Base-by-base conservation (phyloP, 805 yeast genomes). In the Lipomyces anomalus region DNA sequence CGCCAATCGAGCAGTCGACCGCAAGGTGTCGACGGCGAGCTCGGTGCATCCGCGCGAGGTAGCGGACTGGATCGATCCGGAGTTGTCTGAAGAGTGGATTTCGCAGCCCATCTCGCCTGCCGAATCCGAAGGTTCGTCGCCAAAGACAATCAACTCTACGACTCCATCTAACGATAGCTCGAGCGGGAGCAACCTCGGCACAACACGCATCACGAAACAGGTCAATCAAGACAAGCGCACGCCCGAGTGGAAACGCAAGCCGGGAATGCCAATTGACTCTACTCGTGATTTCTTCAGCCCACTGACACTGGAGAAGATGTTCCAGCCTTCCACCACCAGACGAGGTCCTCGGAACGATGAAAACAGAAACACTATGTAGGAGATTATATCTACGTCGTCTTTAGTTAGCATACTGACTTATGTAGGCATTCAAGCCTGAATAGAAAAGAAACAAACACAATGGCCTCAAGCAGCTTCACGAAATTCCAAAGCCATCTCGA, bases 81-180 rank as follows among this genome's bases (percentile, higher is more conserved):
- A 50, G 43, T 46, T 50, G 3, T 50, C 55, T 5, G 53, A 50
- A 29, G 55, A 50, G 18, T 50, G 55, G 55, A 44, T 50, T 13
- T 47, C 55, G 1, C 44, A 41, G 28, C 55, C 55, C 5, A 43
- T 35, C 29, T 47, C 53, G 17, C 52, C 52, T 21, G 43, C 26
- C 30, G 30, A 26, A 9, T 26, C 28, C 26, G 24, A 9, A 13
- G 11, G 30, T 9, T 26, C 13, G 11, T 26, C 30, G 30, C 9
- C 30, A 9, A 26, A 26, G 30, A 26, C 11, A 9, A 13, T 9
- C 30, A 9, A 9, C 30, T 26, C 30, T 13, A 9, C 30, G 13
- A 13, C 30, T n/a, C n/a, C n/a, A n/a, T n/a, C 38, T 6, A 26
- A 20, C 9, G 40, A n/a, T 21, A 32, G 24, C 7, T 30, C 21